Evolutionary conservation across 352 stramenopile species (phyloP).

Genomic region (Detonula confervacea): DNA sequence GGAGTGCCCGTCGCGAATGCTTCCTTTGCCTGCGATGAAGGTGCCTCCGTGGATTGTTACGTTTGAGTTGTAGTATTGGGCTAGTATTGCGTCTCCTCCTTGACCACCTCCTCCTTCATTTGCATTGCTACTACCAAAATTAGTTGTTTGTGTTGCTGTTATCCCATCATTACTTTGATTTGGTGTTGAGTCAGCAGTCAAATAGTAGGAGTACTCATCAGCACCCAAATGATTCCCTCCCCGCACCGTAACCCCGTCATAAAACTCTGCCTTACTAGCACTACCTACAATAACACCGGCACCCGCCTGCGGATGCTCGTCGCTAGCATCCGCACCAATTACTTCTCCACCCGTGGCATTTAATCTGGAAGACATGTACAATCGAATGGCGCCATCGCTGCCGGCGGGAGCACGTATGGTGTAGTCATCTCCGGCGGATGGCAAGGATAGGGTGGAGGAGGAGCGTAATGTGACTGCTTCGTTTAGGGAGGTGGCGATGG

Average conservation of each 20-base stretch:
- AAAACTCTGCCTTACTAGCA: conserved; percentile 20
- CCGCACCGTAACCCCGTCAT: conserved; percentile 15
- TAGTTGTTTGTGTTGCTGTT: too few relatives aligned
- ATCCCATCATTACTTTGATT: background rate
- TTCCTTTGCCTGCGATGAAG: conserved; percentile 21
- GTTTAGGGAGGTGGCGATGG: conserved; percentile 13
- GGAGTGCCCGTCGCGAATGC: conserved; percentile 9
- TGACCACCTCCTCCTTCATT: background rate
- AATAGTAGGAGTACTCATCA: background rate
- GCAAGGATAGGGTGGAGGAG: conserved; percentile 5
- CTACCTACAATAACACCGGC: conserved; percentile 25
- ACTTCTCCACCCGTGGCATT: conserved; percentile 26
- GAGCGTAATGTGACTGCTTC: conserved; percentile 23
- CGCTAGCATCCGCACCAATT: conserved; percentile 11
- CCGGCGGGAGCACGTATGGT: conserved; percentile 15
- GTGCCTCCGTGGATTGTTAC: conserved; percentile 34
- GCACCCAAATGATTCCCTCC: conserved; percentile 18
- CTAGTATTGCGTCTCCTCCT: conserved; percentile 20
- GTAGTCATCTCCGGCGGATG: background rate
- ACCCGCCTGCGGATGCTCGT: background rate
- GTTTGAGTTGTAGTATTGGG: conserved; percentile 18
- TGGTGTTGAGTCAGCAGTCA: background rate
- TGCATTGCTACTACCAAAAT: background rate
- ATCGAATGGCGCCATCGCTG: conserved; percentile 17
- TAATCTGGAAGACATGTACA: conserved; percentile 30